Conservation (phyloP, 345 rosid species). For the Corchorus olitorius region DNA sequence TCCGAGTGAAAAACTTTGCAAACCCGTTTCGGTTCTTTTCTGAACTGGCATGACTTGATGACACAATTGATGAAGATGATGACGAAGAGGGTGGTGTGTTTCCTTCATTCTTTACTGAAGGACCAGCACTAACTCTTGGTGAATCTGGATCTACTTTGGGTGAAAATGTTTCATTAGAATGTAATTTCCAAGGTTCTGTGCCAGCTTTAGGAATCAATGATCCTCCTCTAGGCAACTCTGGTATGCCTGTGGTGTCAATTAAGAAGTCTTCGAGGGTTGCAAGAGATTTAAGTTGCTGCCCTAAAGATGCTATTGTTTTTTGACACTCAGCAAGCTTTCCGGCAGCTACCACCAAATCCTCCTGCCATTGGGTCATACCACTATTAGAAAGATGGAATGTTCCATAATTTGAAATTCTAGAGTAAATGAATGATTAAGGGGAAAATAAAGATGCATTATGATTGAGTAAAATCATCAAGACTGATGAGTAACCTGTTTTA, state of each 20-base stretch:
- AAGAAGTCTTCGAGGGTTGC: slow-evolving; percentile 96
- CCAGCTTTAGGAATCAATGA: slow-evolving; percentile 28
- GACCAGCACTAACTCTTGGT: slow-evolving; percentile 29
- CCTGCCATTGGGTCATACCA: slow-evolving; percentile 43
- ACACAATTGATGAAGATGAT: slow-evolving; percentile 41
- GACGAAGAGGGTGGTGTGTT: slow-evolving; percentile 40
- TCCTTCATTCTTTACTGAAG: slow-evolving; percentile 33
- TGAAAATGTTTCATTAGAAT: slow-evolving; percentile 46
- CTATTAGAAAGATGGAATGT: not conserved
- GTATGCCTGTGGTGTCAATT: slow-evolving; percentile 66
- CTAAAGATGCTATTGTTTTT: slow-evolving; percentile 86
- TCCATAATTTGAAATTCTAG: not conserved
- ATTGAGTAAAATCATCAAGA: not conserved
- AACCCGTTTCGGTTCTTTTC: slow-evolving; percentile 90
- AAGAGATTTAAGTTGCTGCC: slow-evolving; percentile 83
- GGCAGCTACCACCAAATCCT: slow-evolving; percentile 76
- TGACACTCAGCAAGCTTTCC: slow-evolving; percentile 91
- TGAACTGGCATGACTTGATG: slow-evolving; percentile 49
- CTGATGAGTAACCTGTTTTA: slow-evolving; percentile 62
- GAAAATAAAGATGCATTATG: not conserved
- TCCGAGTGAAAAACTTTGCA: slow-evolving; percentile 80
- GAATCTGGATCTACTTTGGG: slow-evolving; percentile 42
- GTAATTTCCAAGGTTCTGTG: slow-evolving; percentile 62
- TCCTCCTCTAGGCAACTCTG: slow-evolving; percentile 38
- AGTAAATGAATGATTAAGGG: not conserved